A percentile compares a stretch with the other conserved stretches of the same genome.
These are phyloP conservation scores for Crithidia sp. DNA, from an alignment of 208 protist species.

Conservation along the genomic window DNA sequence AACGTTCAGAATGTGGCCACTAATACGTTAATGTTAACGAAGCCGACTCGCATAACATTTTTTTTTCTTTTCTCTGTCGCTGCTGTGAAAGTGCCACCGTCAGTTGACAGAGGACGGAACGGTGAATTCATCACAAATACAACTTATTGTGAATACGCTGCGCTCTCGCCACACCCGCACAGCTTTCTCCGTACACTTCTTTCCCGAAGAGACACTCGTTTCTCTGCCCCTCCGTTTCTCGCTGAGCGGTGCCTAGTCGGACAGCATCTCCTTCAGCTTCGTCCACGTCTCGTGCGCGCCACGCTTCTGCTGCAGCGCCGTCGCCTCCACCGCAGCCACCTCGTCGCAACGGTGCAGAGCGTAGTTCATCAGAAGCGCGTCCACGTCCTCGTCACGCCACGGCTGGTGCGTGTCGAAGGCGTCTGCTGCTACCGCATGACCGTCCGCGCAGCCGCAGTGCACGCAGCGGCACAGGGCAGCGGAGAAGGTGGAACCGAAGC, in stretches of 20 bases:
- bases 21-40: no score
- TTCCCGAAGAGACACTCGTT: background rate
- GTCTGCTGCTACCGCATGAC: conserved; percentile 51
- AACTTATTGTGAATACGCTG: no score
- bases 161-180: no score
- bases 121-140: no score
- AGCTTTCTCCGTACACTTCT: no score
- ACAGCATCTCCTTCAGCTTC: conserved; percentile 35
- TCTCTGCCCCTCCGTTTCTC: no score
- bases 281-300: conserved; percentile 46
- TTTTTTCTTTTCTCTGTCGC: no score
- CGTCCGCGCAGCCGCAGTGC: conserved; percentile 64
- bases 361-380: conserved; percentile 55
- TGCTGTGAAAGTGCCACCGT: no score
- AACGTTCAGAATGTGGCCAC: no score
- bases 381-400: conserved; percentile 58
- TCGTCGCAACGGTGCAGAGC: conserved; percentile 58
- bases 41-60: no score
- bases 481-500: conserved; percentile 71
- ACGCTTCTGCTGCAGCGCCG: conserved; percentile 33
- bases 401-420: conserved; percentile 41
- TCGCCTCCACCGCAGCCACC: conserved; percentile 71
- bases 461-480: conserved; percentile 44
- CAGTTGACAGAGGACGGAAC: no score
- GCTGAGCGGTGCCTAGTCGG: conserved; percentile 9